Evolutionary conservation across 768 basidiomycete species (phyloP).

Genomic region (Auricularia sp.): DNA sequence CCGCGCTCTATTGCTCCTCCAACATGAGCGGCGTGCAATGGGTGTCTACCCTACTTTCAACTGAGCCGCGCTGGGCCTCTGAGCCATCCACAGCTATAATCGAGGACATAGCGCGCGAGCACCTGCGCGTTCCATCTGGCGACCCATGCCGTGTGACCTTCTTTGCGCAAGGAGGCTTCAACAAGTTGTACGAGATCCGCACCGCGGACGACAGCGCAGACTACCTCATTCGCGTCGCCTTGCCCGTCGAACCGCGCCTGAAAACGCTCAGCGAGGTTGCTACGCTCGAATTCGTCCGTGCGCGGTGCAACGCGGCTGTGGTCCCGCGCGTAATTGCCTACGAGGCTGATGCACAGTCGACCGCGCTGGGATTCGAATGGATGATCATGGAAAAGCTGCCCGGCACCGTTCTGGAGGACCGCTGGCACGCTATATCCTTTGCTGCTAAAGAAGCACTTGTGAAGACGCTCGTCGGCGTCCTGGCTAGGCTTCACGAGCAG

Average conservation of each 20-base stretch:
- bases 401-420: not conserved
- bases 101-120: not conserved
- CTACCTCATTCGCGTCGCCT: not conserved
- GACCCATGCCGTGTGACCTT: not conserved
- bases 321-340: slow-evolving; percentile 1
- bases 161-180: not conserved
- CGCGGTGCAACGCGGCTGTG: not conserved
- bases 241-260: slow-evolving; percentile 1
- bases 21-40: not conserved
- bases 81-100: not conserved
- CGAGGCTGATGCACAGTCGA: not conserved
- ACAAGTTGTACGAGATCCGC: not conserved
- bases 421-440: not conserved
- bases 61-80: not conserved
- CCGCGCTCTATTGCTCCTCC: not conserved
- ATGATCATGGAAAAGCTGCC: slow-evolving; percentile 3
- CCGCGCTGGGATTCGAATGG: slow-evolving; percentile 1
- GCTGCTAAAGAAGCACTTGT: not conserved
- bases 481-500: not conserved
- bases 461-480: not conserved
- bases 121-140: not conserved
- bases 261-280: slow-evolving; percentile 4
- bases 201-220: not conserved
- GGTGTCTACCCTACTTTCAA: not conserved
- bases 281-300: not conserved